Percentiles rank a stretch among this genome's conserved stretches.
These are phyloP conservation scores for Candida sanyaensis DNA, from an alignment of 1,139 yeast species.

Conservation along the genomic window DNA sequence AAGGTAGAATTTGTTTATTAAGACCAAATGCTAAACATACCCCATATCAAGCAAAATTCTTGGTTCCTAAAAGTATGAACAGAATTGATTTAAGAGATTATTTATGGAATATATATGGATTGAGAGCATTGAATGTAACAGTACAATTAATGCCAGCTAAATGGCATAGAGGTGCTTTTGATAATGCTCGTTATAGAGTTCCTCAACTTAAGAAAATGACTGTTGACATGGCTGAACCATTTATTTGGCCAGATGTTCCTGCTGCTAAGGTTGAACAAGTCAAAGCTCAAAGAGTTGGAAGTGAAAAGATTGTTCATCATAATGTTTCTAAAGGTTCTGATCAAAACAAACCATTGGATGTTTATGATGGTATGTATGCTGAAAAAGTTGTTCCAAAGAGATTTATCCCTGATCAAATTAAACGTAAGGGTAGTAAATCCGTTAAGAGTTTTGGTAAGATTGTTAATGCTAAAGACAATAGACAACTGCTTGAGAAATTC, in stretches of 20 bases:
- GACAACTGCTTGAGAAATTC: slow-evolving; percentile 30
- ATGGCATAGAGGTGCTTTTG: slow-evolving; percentile 60
- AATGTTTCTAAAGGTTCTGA: slow-evolving; percentile 60
- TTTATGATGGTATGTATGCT: slow-evolving; percentile 78
- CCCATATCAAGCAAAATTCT: slow-evolving; percentile 92
- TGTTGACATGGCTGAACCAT: slow-evolving; percentile 89
- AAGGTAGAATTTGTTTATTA: slow-evolving; percentile 74
- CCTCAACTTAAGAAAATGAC: slow-evolving; percentile 94
- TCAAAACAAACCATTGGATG: slow-evolving; percentile 61
- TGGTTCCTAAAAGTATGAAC: slow-evolving; percentile 89
- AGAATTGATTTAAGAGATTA: slow-evolving; percentile 91
- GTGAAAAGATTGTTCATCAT: slow-evolving; percentile 18
- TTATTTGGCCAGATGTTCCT: slow-evolving; percentile 83
- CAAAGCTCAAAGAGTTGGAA: slow-evolving; percentile 24
- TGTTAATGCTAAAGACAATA: slow-evolving; percentile 28
- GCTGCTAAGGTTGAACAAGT: slow-evolving; percentile 25
- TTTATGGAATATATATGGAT: slow-evolving; percentile 81
- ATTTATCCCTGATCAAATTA: slow-evolving; percentile 59
- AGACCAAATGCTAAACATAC: slow-evolving; percentile 93
- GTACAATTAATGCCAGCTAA: slow-evolving; percentile 80
- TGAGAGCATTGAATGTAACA: slow-evolving; percentile 84
- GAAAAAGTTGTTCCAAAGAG: slow-evolving; percentile 72
- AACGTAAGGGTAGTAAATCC: slow-evolving; percentile 42
- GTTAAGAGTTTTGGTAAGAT: slow-evolving; percentile 27
- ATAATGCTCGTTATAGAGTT: slow-evolving; percentile 71